A percentile compares a stretch with the other conserved stretches of the same genome.
phyloP scores from a whole-genome alignment of 2,329 filamentous ascomycete species.

The Coniochaeta sp. region DNA sequence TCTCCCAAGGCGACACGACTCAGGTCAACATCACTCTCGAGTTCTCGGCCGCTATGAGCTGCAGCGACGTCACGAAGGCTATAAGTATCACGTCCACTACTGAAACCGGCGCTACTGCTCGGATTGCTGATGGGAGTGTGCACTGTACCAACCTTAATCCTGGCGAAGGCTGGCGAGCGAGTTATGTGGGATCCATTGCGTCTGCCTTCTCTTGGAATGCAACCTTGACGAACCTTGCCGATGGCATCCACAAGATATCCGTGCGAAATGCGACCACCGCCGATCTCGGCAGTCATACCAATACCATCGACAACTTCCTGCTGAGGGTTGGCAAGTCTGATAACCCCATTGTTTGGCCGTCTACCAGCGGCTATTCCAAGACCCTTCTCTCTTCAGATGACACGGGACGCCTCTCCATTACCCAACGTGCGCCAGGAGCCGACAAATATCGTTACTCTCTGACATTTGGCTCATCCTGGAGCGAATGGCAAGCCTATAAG shows the following conservation, averaged over 20 bases:
- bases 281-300: conserved; percentile 32
- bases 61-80: neutral
- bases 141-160: conserved; percentile 2
- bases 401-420: conserved; percentile 31
- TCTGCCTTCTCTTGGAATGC: conserved; percentile 39
- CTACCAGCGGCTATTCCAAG: conserved; percentile 40
- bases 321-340: conserved; percentile 43
- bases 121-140: neutral
- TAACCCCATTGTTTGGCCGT: conserved; percentile 52
- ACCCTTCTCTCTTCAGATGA: conserved; percentile 34
- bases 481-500: conserved; percentile 46
- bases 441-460: conserved; percentile 54
- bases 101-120: neutral
- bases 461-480: conserved; percentile 52
- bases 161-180: conserved; percentile 17
- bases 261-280: conserved; percentile 43
- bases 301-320: conserved; percentile 50
- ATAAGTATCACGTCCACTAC: neutral
- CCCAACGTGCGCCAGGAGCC: conserved; percentile 51
- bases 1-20: conserved; percentile 24
- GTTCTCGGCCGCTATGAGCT: conserved; percentile 33
- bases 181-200: conserved; percentile 41
- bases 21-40: conserved; percentile 17
- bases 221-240: conserved; percentile 30
- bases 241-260: conserved; percentile 51